phyloP scores from a whole-genome alignment of 1,139 yeast genomes.

The Kluyveromyces sp. region DNA sequence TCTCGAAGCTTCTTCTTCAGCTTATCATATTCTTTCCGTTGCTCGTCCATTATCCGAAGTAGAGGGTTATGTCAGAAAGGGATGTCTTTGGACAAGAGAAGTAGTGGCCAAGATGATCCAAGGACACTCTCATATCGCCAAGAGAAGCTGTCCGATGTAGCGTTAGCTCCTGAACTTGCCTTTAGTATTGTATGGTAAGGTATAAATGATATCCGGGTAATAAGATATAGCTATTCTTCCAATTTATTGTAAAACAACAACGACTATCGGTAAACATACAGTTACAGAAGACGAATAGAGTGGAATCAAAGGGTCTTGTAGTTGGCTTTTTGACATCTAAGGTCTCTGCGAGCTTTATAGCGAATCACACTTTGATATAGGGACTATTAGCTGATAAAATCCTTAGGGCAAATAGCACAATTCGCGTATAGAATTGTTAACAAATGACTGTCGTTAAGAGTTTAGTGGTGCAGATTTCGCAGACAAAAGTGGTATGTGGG shows the following conservation, averaged over 20 bases:
- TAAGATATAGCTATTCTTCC: background rate
- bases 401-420: too few species aligned
- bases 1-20: constrained; percentile 62
- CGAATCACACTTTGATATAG: background rate
- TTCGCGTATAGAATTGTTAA: background rate
- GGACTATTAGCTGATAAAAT: background rate
- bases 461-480: constrained; percentile 64
- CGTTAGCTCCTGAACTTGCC: too few species aligned
- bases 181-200: too few species aligned
- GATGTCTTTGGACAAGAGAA: too few species aligned
- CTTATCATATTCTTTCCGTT: constrained; percentile 53
- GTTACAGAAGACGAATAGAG: background rate
- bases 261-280: background rate
- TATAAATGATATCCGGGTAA: too few species aligned
- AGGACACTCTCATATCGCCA: too few species aligned
- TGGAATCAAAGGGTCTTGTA: background rate
- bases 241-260: background rate
- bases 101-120: too few species aligned
- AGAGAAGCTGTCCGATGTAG: too few species aligned
- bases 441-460: constrained; percentile 16
- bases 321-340: background rate
- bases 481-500: constrained; percentile 62
- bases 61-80: too few species aligned
- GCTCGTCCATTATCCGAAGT: constrained; percentile 20
- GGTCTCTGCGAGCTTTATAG: background rate